phyloP scores from a whole-genome alignment of 1,284 basidiomycete genomes.

The Trichosporon sp. region DNA sequence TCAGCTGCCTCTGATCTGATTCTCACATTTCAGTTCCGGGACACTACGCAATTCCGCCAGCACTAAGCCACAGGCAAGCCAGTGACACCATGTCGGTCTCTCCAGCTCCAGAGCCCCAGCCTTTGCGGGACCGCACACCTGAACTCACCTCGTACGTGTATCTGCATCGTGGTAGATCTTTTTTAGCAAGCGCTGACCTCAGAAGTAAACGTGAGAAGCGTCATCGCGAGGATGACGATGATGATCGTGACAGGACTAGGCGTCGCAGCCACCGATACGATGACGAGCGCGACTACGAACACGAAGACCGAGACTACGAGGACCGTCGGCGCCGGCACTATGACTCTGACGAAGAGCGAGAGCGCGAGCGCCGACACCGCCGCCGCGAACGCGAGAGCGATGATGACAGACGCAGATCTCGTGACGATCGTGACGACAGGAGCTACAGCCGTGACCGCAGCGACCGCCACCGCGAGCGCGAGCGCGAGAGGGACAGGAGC shows the following conservation, averaged over 20 bases:
- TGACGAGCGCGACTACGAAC: constrained; percentile 53
- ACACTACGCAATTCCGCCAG: neutral
- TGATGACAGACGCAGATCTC: constrained; percentile 44
- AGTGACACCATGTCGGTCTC: constrained; percentile 28
- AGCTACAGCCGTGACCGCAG: constrained; percentile 12
- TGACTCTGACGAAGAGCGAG: constrained; percentile 20
- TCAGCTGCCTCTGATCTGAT: neutral
- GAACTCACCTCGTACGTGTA: constrained; percentile 39
- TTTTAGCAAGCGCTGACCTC: neutral
- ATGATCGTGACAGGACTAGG: constrained; percentile 39
- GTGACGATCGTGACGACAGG: constrained; percentile 24
- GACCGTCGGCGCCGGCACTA: constrained; percentile 49
- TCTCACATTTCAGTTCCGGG: neutral
- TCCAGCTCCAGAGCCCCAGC: constrained; percentile 21
- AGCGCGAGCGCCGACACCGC: constrained; percentile 16
- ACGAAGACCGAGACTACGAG: constrained; percentile 53
- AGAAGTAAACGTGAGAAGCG: constrained; percentile 48
- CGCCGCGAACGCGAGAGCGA: constrained; percentile 48
- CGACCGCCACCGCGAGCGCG: constrained; percentile 4
- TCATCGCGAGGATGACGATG: constrained; percentile 47
- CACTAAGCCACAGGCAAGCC: constrained; percentile 1
- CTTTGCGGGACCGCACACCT: constrained; percentile 33
- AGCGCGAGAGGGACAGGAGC: constrained; percentile 38
- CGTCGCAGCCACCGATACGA: constrained; percentile 41
- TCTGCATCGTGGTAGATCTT: neutral